Conservation (phyloP, 1,284 basidiomycete genomes). For the Ganoderma lucidum region DNA sequence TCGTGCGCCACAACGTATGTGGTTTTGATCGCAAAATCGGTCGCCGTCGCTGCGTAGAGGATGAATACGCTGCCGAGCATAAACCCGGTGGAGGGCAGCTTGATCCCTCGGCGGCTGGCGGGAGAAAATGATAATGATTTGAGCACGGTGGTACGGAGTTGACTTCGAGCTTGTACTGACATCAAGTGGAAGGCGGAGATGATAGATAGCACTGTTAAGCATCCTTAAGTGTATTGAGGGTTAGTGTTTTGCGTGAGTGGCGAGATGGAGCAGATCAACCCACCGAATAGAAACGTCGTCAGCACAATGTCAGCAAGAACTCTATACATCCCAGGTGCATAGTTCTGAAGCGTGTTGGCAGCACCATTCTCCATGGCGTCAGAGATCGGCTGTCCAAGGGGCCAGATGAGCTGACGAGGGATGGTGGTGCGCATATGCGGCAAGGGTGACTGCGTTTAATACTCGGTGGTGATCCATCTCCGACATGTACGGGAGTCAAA, state of each 20-base stretch:
- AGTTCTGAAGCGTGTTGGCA: not conserved
- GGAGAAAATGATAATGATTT: not conserved
- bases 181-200: not conserved
- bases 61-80: not conserved
- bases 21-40: not conserved
- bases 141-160: not conserved
- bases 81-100: not conserved
- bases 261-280: not conserved
- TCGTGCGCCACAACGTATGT: not conserved
- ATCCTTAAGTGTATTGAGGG: not conserved
- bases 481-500: not conserved
- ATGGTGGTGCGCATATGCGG: not conserved
- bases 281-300: not conserved
- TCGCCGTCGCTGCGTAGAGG: not conserved
- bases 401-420: not conserved
- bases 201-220: not conserved
- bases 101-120: not conserved
- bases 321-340: not conserved
- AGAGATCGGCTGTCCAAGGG: not conserved
- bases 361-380: not conserved
- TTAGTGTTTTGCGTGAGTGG: not conserved
- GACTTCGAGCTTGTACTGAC: not conserved
- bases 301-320: not conserved
- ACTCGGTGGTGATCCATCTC: too few relatives aligned
- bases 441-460: not conserved